Evolutionary conservation across 208 protist genomes (phyloP), one percentile per base, ranked within the genome.

Genomic region (Leishmania tropica): DNA sequence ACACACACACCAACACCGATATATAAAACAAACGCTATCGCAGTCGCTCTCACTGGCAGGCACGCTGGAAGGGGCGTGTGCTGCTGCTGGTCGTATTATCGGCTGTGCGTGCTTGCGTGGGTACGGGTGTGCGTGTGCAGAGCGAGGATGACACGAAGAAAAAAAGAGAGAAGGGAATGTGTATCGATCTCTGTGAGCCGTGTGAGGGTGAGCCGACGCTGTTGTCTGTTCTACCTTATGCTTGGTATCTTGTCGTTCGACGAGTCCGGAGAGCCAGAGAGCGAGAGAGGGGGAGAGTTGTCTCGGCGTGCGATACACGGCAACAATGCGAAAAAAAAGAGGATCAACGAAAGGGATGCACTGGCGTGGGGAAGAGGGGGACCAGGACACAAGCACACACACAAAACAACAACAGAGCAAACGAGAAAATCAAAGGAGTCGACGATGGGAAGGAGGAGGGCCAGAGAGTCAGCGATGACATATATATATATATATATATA

Each of bases 251-350:
- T 47, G 45, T 47, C 45, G 0, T 47, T 47, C 45, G 45, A 47
- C 45, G 45, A 47, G 45, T 47, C 45, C 8, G 45, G 10, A 13
- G 45, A 47, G 45, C 10, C 11, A 47, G 45, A 47, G 53, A 56
- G 53, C 17, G 21, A 24, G 53, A 15, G 53, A 56, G 53, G 21
- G 21, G 53, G 53, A 24, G 53, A 24, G 5, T 47, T 47, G 45
- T 10, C 45, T 47, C 45, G 45, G 10, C 45, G 45, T 10, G 45
- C 45, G 45, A 11, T 47, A 47, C 45, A 47, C 45, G 45, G 19
- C 53, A 56, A 56, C 53, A 24, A 21, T 24, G 19, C 17, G 62
- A 80, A 65, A 53, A 40, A 65, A 42, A 81, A 65, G 54, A 75
- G 35, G 35, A 62, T 47, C 15, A 11, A n/a, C 35, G 48, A 37